phyloP scores from a whole-genome alignment of 2,329 filamentous ascomycete species.

The Oidium heveae region DNA sequence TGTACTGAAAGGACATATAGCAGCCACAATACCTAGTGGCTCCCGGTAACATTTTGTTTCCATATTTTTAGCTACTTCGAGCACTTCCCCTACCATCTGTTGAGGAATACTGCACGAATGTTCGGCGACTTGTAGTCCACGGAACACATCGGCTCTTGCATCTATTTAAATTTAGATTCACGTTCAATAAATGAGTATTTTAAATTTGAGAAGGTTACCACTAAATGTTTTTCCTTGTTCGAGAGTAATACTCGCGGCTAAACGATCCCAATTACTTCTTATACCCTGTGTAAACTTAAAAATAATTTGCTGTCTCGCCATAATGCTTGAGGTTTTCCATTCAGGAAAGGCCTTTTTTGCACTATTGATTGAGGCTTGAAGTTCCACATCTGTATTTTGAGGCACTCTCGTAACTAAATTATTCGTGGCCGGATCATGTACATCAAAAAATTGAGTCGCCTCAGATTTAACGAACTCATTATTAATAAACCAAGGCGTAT shows the following conservation, averaged over 20 bases:
- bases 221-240: slow-evolving; percentile 79
- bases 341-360: slow-evolving; percentile 50
- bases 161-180: slow-evolving; percentile 18
- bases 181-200: too few species aligned
- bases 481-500: slow-evolving; percentile 63
- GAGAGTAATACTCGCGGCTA: slow-evolving; percentile 64
- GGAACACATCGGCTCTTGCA: slow-evolving; percentile 56
- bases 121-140: slow-evolving; percentile 66
- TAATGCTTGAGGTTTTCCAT: slow-evolving; percentile 48
- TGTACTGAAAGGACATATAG: slow-evolving; percentile 71
- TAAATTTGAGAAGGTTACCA: slow-evolving; percentile 5
- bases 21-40: slow-evolving; percentile 56
- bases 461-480: slow-evolving; percentile 49
- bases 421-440: slow-evolving; percentile 66
- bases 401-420: slow-evolving; percentile 64
- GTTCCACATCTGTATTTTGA: slow-evolving; percentile 55
- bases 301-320: slow-evolving; percentile 62
- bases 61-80: slow-evolving; percentile 78
- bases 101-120: slow-evolving; percentile 59
- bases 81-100: slow-evolving; percentile 57
- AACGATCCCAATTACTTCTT: slow-evolving; percentile 60
- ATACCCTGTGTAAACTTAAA: slow-evolving; percentile 65
- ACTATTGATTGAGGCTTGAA: slow-evolving; percentile 49
- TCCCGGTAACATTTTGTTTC: slow-evolving; percentile 65
- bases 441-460: slow-evolving; percentile 48